Base-by-base conservation (phyloP, 805 yeast genomes). In the Candida ipomoeae region DNA sequence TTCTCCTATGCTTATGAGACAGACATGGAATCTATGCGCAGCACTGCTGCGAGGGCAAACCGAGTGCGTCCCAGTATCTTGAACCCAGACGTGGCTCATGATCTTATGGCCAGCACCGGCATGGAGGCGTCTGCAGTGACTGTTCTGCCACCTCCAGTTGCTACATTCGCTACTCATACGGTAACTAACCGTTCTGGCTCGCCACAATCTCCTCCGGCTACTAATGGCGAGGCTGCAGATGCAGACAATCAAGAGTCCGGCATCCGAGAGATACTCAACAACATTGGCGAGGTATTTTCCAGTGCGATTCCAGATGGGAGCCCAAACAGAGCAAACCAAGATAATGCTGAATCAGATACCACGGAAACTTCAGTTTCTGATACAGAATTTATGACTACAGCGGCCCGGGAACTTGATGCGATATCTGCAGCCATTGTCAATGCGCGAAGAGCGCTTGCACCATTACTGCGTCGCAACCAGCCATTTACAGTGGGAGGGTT, bases 61-160 rank as follows among this genome's bases (percentile, higher is more conserved):
- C 44, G 68, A 11, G 48, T 55, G 8, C 61, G 71, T 33, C 77
- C 77, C 3, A 65, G 61, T 32, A 69, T 73, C 8, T 58, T 71
- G 35, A 69, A 66, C 13, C 72, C 67, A 18, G 75, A 71, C 40
- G 71, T 66, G 17, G 56, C 67, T n/a, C 75, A 68, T 47, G 67
- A 67, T 35, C 63, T 70, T 37, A 39, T 66, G 39, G 67, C 71
- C 7, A 60, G 62, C 35, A 57, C 56, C 26, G 63, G 63, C 14
- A 59, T 61, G 52, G 70, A 63, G 47, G 62, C 64, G 6, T 50
- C 62, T 20, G 59, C 60, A 2, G 51, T 58, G 3, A 39, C 62
- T 3, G 48, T 44, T 15, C 46, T 44, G 46, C 46, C 46, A 13
- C 46, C 46, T 23, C 46, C 46, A 8, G 17, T 36, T n/a, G 33